Base-by-base conservation (phyloP, 371 early-diverging fungal genomes). In the Mycotypha africana region DNA sequence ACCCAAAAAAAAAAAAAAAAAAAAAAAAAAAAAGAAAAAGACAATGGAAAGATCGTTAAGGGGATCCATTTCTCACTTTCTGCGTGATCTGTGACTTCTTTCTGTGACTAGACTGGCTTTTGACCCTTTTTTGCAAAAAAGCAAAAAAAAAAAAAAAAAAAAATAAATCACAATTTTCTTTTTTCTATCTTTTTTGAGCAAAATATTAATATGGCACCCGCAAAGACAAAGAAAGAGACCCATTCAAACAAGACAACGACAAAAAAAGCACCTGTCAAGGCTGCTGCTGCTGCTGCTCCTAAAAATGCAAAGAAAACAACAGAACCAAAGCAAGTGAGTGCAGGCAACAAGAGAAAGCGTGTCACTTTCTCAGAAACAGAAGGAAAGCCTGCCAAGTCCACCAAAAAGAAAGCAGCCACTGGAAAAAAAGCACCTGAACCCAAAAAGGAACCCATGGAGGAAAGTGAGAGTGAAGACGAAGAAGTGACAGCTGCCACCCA, bases 291-390 rank as follows among this genome's bases (percentile, higher is more conserved):
- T 21, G 47, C 46, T 23, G 45, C 34, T 33, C 21, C 16, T 15
- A 23, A 26, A 14, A 21, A 25, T 28, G 22, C 16, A 23, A 63
- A 63, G 49, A 56, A 23, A 19, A 19, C 56, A 1, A 35, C 60
- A 28, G 11, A 28, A 28, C 28, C 5, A 28, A 28, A 28, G 28
- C 5, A 50, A 9, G 53, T 51, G 20, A 52, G 51, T 31, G 60
- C 56, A 33, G 44, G 52, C 1, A 51, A 60, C 17, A 70, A 65
- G 56, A 63, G 58, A 61, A 47, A 42, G 16, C 43, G 38, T 28
- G 51, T 48, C 14, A 34, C 51, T n/a, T 48, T 48, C 19, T 26
- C 38, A 16, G 47, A 28, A 7, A 34, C 46, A 21, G 36, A 50
- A 24, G 26, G 26, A 28, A 39, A 37, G 22, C 24, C 45, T 11